Percentiles rank a stretch among this genome's conserved stretches.
Conservation (phyloP, 1,284 basidiomycete genomes). For the Coniferiporia sulphurascens region DNA sequence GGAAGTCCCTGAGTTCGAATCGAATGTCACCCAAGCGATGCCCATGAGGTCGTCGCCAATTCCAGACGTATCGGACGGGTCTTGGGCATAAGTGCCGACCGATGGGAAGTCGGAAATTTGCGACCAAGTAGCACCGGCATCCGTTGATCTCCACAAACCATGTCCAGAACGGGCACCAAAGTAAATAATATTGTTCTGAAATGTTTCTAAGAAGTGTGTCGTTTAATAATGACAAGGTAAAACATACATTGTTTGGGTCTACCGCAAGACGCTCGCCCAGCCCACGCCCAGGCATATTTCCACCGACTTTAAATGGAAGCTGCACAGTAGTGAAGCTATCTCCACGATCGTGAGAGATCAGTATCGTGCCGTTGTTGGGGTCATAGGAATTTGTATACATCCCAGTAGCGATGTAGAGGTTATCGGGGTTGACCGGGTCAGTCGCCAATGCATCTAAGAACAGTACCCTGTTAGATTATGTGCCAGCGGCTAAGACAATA, state of each 20-base stretch:
- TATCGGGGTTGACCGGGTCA: slow-evolving; percentile 24
- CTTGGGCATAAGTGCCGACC: slow-evolving; percentile 17
- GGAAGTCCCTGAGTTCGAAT: slow-evolving; percentile 16
- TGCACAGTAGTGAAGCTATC: slow-evolving; percentile 18
- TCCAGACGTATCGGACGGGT: slow-evolving; percentile 16
- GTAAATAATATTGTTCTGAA: slow-evolving; percentile 22
- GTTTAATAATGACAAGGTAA: not conserved
- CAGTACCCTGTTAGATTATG: not conserved
- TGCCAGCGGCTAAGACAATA: no score
- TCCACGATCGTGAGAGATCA: slow-evolving; percentile 20
- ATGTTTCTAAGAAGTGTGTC: not conserved
- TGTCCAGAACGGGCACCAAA: slow-evolving; percentile 26
- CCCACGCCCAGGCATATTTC: slow-evolving; percentile 27
- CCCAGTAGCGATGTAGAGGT: slow-evolving; percentile 21
- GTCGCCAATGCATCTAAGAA: slow-evolving; percentile 21
- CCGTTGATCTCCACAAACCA: slow-evolving; percentile 24
- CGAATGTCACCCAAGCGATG: slow-evolving; percentile 24
- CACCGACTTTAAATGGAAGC: slow-evolving; percentile 25
- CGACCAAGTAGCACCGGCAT: slow-evolving; percentile 19
- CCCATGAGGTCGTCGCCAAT: slow-evolving; percentile 22
- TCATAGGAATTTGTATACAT: slow-evolving; percentile 27
- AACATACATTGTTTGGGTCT: slow-evolving; percentile 16
- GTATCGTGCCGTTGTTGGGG: slow-evolving; percentile 24
- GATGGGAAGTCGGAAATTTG: slow-evolving; percentile 18
- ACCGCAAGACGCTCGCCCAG: slow-evolving; percentile 19